Percentiles rank a stretch among this genome's conserved stretches.
Evolutionary conservation across 2,329 filamentous ascomycete genomes (phyloP).

Genomic region (Uncinocarpus reesii): DNA sequence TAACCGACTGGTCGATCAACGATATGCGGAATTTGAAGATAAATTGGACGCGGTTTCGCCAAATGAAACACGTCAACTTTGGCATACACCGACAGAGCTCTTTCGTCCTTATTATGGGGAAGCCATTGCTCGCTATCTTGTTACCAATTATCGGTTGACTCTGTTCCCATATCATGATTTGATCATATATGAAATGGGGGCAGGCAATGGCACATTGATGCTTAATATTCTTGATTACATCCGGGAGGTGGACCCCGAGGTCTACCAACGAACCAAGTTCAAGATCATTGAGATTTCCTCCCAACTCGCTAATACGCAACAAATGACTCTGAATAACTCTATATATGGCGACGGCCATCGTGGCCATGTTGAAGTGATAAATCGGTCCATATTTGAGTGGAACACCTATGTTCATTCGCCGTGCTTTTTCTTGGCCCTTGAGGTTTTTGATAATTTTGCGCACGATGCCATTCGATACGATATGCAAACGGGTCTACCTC

Average conservation of each 20-base stretch:
- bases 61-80: constrained; percentile 75
- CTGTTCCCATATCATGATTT: constrained; percentile 93
- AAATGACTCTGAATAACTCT: constrained; percentile 55
- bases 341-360: constrained; percentile 64
- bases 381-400: constrained; percentile 93
- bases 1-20: constrained; percentile 60
- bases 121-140: constrained; percentile 88
- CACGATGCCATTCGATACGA: constrained; percentile 94
- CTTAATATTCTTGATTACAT: constrained; percentile 96
- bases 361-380: constrained; percentile 86
- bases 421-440: constrained; percentile 94
- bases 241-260: constrained; percentile 73
- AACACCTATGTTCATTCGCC: constrained; percentile 74
- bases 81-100: constrained; percentile 96
- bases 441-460: constrained; percentile 97
- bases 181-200: constrained; percentile 97
- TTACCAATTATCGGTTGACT: constrained; percentile 90
- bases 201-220: constrained; percentile 95
- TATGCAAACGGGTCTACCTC: constrained; percentile 62
- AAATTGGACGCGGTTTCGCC: constrained; percentile 61
- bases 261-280: constrained; percentile 88
- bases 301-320: constrained; percentile 67
- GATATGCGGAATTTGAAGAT: constrained; percentile 88
- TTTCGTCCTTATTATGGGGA: constrained; percentile 96
- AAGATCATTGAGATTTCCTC: constrained; percentile 93